These are phyloP conservation scores for Penicillium steckii DNA, from an alignment of 495 filamentous ascomycete genomes.

Conservation along the genomic window DNA sequence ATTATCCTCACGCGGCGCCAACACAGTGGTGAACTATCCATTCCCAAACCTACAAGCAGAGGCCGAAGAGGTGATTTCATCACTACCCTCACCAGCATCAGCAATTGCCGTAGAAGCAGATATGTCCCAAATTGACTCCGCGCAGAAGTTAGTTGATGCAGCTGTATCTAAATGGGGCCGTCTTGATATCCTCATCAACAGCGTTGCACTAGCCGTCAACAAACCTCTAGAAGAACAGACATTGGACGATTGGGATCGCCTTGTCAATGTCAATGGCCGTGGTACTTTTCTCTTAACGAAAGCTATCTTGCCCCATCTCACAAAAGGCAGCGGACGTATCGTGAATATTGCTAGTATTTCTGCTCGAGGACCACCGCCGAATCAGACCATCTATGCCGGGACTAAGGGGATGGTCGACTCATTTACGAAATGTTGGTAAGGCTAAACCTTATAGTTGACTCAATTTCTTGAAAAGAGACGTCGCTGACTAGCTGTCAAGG, in stretches of 20 bases:
- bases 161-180: constrained; percentile 18
- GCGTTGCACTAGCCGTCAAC: constrained; percentile 37
- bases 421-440: constrained; percentile 38
- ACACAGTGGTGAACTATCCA: constrained; percentile 36
- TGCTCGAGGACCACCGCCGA: constrained; percentile 20
- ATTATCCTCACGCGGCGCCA: constrained; percentile 43
- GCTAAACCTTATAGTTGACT: too few relatives aligned
- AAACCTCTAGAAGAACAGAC: constrained; percentile 38
- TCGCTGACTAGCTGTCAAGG: not conserved
- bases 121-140: constrained; percentile 14
- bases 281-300: constrained; percentile 39
- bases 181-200: constrained; percentile 38
- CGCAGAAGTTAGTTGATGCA: constrained; percentile 19
- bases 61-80: constrained; percentile 15
- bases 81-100: constrained; percentile 2
- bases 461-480: not conserved
- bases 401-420: constrained; percentile 32
- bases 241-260: constrained; percentile 33
- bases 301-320: constrained; percentile 27
- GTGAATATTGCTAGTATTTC: constrained; percentile 26
- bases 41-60: constrained; percentile 14
- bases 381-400: constrained; percentile 28
- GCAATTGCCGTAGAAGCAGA: constrained; percentile 18
- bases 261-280: constrained; percentile 38
- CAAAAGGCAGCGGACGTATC: constrained; percentile 23